Evolutionary conservation across 192 early-diverging fungal species (phyloP).

Genomic region (Helicostylum pulchrum): DNA sequence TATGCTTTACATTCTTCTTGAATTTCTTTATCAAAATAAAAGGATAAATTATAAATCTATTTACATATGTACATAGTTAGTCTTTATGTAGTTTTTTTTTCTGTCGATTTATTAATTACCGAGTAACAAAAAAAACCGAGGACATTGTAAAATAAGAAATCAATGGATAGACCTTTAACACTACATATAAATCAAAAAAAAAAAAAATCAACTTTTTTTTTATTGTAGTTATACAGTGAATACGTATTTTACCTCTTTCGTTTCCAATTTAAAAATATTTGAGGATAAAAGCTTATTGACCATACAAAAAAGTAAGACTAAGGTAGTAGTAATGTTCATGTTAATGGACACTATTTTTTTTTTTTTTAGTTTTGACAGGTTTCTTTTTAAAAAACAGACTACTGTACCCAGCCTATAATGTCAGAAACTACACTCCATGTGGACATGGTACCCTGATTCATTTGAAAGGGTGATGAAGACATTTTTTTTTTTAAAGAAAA

Average conservation of each 20-base stretch:
- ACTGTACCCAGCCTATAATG: constrained; percentile 21
- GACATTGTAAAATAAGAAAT: constrained; percentile 80
- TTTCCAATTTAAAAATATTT: constrained; percentile 67
- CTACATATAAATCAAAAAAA: constrained; percentile 21
- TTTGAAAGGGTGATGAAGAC: no score
- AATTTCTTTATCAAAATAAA: constrained; percentile 57
- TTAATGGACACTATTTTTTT: background rate
- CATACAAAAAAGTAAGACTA: constrained; percentile 74
- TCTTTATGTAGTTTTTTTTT: background rate
- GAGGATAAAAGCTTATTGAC: constrained; percentile 86
- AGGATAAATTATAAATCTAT: constrained; percentile 67
- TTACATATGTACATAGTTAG: background rate
- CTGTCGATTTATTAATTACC: constrained; percentile 40
- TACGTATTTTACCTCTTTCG: constrained; percentile 54
- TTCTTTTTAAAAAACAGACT: no score
- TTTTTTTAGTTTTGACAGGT: background rate
- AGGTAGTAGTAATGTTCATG: background rate
- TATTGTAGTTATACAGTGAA: background rate
- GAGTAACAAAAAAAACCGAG: constrained; percentile 81
- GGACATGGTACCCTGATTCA: background rate
- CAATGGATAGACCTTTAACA: constrained; percentile 82
- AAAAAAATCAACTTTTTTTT: no score
- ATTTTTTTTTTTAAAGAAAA: no score
- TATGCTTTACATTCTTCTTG: constrained; percentile 52
- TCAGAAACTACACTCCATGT: constrained; percentile 10